Percentiles rank a stretch among this genome's conserved stretches.
Evolutionary conservation across 768 basidiomycete genomes (phyloP).

Genomic region (Pisolithus orientalis): DNA sequence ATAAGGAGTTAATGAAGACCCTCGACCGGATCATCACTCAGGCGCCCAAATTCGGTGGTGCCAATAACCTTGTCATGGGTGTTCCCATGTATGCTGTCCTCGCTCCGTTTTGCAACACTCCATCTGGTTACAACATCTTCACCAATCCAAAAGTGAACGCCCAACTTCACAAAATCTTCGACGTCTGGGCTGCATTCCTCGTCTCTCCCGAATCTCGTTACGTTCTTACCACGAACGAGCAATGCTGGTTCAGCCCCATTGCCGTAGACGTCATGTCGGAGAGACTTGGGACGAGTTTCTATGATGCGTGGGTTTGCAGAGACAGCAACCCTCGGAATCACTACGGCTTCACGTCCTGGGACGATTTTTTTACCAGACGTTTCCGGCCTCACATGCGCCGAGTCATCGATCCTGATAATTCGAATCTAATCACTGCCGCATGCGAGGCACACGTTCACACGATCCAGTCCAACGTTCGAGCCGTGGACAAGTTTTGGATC

Average conservation of each 20-base stretch:
- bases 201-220: conserved; percentile 31
- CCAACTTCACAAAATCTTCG: conserved; percentile 42
- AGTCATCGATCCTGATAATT: conserved; percentile 18
- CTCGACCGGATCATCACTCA: conserved; percentile 1
- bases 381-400: conserved; percentile 35
- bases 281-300: conserved; percentile 21
- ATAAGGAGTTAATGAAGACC: not conserved
- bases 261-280: conserved; percentile 20
- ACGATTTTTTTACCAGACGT: conserved; percentile 46
- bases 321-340: conserved; percentile 24
- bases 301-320: conserved; percentile 32
- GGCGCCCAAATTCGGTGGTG: not conserved
- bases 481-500: conserved; percentile 45
- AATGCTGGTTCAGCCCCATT: conserved; percentile 43
- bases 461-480: conserved; percentile 28
- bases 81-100: not conserved
- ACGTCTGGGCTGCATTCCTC: conserved; percentile 46
- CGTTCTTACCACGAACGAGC: conserved; percentile 32
- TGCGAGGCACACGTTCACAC: conserved; percentile 48
- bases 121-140: not conserved
- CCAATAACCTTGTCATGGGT: not conserved
- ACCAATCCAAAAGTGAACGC: conserved; percentile 39
- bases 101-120: not conserved
- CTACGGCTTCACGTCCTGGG: conserved; percentile 38
- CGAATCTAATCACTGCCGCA: conserved; percentile 36